Evolutionary conservation across 1,139 yeast species (phyloP), one percentile per base, ranked within the genome.

Genomic region (Spathaspora sp.): DNA sequence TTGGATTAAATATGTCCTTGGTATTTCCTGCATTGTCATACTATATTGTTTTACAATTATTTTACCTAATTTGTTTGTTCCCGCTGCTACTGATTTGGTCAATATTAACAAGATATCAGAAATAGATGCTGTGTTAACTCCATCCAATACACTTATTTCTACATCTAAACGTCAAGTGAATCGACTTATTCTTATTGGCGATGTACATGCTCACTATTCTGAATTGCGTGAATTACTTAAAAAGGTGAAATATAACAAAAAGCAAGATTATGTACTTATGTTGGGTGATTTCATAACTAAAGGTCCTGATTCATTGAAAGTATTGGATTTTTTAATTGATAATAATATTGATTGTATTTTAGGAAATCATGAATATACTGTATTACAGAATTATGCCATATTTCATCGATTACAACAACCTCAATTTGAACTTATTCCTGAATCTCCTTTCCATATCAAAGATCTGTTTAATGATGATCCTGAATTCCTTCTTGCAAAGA

Each of bases 251-350:
- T 86, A 71, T 58, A 65, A 78, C 53, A 52, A 60, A 1, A 56
- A 66, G 13, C 57, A 57, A 4, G 96, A 88, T 58, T 80, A 81
- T 46, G 68, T 89, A n/a, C 63, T 89, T 3, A 69, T 90, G 33
- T 65, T 90, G 25, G 98, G 98, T 2, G 98, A 91, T 60, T 88
- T 90, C 61, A 74, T 88, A 26, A 76, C 91, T 47, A 91, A 90
- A 61, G 98, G 98, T 0, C 86, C 88, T 1, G 82, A 86, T 51
- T 86, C 96, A 0, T 52, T 79, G 11, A 80, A 78, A 44, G 89
- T 89, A 4, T 62, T 89, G 25, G 86, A 89, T 48, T 84, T 68
- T 56, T 83, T 89, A 39, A 76, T 83, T 41, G 67, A 76, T n/a
- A 65, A 82, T 52, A 66, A 78, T 4, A 76, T 87, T 15, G 81